Conservation (phyloP, 768 basidiomycete genomes). For the Boletus barrowsii region DNA sequence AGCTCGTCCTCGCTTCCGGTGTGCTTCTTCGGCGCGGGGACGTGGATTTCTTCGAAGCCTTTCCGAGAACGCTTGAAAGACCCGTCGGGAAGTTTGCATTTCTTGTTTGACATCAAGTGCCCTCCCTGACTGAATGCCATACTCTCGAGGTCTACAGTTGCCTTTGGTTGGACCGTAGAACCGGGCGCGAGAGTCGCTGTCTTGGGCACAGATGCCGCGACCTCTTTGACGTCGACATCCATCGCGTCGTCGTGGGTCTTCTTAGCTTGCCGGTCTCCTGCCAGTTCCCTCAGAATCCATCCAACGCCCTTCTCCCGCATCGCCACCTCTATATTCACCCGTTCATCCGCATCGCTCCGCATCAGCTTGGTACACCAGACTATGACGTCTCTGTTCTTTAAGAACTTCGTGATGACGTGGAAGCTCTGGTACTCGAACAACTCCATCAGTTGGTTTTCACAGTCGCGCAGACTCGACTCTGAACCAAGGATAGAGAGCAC, state of each 20-base stretch:
- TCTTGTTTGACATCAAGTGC: constrained; percentile 98
- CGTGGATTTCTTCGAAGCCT: constrained; percentile 97
- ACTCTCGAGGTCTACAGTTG: constrained; percentile 82
- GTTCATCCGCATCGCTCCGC: constrained; percentile 82
- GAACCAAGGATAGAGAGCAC: constrained; percentile 85
- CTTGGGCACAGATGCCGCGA: constrained; percentile 54
- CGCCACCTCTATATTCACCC: constrained; percentile 91
- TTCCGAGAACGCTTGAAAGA: constrained; percentile 97
- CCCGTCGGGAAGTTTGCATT: constrained; percentile 95
- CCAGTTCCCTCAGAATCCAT: constrained; percentile 89
- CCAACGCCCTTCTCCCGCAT: constrained; percentile 98
- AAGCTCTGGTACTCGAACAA: constrained; percentile 92
- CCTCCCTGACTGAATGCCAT: constrained; percentile 98
- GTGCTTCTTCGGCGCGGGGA: constrained; percentile 87
- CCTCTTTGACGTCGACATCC: constrained; percentile 69
- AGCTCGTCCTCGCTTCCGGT: constrained; percentile 59
- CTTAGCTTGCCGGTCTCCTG: constrained; percentile 74
- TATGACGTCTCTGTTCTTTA: constrained; percentile 93
- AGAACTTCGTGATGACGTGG: constrained; percentile 83
- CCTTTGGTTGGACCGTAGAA: constrained; percentile 81
- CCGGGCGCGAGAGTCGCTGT: constrained; percentile 87
- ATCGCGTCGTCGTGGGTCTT: constrained; percentile 55
- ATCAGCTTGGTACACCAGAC: constrained; percentile 98
- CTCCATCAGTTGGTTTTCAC: constrained; percentile 95
- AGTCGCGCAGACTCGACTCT: constrained; percentile 84